phyloP scores from a whole-genome alignment of 352 stramenopile genomes.

The Phytophthora chlamydospora region DNA sequence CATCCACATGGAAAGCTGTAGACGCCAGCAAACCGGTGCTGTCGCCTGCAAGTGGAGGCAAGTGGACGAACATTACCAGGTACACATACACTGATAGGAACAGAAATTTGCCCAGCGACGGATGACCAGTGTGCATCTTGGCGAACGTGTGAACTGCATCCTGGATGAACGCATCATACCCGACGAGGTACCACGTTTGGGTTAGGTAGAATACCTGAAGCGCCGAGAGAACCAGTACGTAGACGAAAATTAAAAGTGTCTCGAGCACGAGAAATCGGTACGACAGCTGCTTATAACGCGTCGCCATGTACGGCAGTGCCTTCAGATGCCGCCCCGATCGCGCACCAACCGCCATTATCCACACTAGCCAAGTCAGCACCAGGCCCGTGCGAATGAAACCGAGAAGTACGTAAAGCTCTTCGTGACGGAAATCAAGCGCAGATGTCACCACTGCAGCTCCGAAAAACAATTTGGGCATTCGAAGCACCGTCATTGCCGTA shows the following conservation, averaged over 20 bases:
- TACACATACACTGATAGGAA: constrained; percentile 88
- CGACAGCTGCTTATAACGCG: constrained; percentile 86
- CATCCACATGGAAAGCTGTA: constrained; percentile 79
- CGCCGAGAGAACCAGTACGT: constrained; percentile 70
- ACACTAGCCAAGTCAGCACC: constrained; percentile 74
- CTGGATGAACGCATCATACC: constrained; percentile 73
- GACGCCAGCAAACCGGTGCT: constrained; percentile 58
- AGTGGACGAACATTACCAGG: constrained; percentile 84
- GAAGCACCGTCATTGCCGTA: constrained; percentile 64
- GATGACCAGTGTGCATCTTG: constrained; percentile 54
- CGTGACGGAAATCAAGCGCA: constrained; percentile 29
- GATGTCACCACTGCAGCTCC: constrained; percentile 4
- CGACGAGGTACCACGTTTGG: constrained; percentile 71
- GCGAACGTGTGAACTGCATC: constrained; percentile 71
- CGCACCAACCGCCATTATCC: constrained; percentile 67
- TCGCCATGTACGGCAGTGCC: constrained; percentile 82
- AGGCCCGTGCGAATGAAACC: constrained; percentile 66
- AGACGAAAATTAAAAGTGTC: constrained; percentile 76
- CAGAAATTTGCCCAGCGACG: constrained; percentile 72
- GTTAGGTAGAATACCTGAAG: constrained; percentile 70
- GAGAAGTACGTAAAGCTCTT: constrained; percentile 71
- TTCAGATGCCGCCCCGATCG: constrained; percentile 67
- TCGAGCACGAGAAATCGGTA: constrained; percentile 87
- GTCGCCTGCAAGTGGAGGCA: constrained; percentile 59
- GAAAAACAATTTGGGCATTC: constrained; percentile 65